Conservation (phyloP, 2,329 filamentous ascomycete species). For the Colletotrichum sojae region DNA sequence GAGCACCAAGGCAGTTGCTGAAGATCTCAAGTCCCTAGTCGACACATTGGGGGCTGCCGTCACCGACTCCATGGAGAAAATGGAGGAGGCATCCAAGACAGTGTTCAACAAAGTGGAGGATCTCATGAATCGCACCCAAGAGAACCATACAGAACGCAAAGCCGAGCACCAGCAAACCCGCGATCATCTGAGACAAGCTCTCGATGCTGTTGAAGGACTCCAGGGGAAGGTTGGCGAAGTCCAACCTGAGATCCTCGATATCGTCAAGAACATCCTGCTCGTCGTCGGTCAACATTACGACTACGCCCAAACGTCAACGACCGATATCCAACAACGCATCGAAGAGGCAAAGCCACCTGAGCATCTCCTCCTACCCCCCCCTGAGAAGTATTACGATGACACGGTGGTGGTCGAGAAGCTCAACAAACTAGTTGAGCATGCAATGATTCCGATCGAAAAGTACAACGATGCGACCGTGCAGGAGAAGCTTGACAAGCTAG, state of each 20-base stretch:
- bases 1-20: slow-evolving; percentile 83
- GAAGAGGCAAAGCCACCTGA: slow-evolving; percentile 70
- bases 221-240: slow-evolving; percentile 85
- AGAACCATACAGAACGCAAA: slow-evolving; percentile 80
- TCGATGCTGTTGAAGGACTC: slow-evolving; percentile 80
- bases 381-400: slow-evolving; percentile 41
- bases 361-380: slow-evolving; percentile 31
- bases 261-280: slow-evolving; percentile 86
- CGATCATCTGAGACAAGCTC: slow-evolving; percentile 82
- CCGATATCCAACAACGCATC: slow-evolving; percentile 70
- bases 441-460: slow-evolving; percentile 19
- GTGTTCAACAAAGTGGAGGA: slow-evolving; percentile 88
- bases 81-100: slow-evolving; percentile 88
- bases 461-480: slow-evolving; percentile 24
- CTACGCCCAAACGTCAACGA: slow-evolving; percentile 79
- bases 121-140: slow-evolving; percentile 81
- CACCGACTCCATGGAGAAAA: slow-evolving; percentile 86
- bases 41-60: slow-evolving; percentile 87
- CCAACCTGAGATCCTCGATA: slow-evolving; percentile 89
- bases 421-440: slow-evolving; percentile 46
- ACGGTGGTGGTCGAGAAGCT: slow-evolving; percentile 52
- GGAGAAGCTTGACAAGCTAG: slow-evolving; percentile 33
- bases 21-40: slow-evolving; percentile 88
- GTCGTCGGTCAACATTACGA: slow-evolving; percentile 91
- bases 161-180: slow-evolving; percentile 86